Percentiles rank a stretch among this genome's conserved stretches.
Evolutionary conservation across 225 moss, liverwort and hornwort genomes (phyloP).

Genomic region (Pseudoscleropodium purum): DNA sequence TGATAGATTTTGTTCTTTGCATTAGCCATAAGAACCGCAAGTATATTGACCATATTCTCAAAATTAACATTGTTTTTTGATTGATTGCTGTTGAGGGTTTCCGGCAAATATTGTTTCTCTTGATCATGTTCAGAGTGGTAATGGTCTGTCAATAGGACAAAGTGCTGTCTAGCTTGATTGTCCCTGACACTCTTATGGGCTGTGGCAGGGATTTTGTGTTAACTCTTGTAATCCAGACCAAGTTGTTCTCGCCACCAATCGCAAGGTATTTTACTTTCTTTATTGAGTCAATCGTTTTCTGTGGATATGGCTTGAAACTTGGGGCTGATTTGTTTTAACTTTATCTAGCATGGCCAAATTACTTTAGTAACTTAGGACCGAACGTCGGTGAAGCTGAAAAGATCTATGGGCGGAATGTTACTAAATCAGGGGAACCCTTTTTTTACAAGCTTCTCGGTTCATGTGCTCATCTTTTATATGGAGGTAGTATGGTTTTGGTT

Average conservation of each 20-base stretch:
- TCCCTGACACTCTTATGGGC: constrained; percentile 11
- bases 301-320: background rate
- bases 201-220: constrained; percentile 52
- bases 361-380: background rate
- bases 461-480: background rate
- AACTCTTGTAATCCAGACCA: constrained; percentile 57
- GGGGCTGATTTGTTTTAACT: background rate
- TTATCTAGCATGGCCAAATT: background rate
- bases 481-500: background rate
- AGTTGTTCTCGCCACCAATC: constrained; percentile 58
- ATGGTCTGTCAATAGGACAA: background rate
- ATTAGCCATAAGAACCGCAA: background rate
- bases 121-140: background rate
- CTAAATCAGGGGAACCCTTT: background rate
- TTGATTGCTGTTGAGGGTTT: background rate
- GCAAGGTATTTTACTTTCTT: constrained; percentile 37
- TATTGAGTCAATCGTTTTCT: background rate
- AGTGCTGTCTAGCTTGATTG: background rate
- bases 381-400: background rate
- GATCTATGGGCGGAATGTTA: background rate
- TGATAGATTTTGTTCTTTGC: background rate
- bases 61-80: background rate
- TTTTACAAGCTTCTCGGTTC: background rate
- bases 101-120: background rate
- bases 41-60: background rate